Evolutionary conservation across 1,139 yeast genomes (phyloP).

Genomic region (Diutina mesorugosa): DNA sequence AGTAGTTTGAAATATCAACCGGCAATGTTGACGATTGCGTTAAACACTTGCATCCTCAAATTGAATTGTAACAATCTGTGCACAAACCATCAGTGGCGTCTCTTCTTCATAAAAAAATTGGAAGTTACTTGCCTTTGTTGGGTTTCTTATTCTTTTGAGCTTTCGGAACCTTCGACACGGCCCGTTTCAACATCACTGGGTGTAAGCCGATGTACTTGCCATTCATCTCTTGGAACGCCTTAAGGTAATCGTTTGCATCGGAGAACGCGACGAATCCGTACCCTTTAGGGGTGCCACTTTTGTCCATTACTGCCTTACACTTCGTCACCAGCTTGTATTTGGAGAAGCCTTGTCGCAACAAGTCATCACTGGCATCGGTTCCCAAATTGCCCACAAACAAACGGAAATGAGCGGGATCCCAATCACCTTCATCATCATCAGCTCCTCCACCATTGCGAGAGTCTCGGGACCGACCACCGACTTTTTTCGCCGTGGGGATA

Average conservation of each 20-base stretch:
- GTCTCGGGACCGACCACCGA: background rate
- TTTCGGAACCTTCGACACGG: conserved; percentile 30
- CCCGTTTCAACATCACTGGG: conserved; percentile 60
- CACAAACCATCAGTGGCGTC: no score
- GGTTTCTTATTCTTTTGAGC: background rate
- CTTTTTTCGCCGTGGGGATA: background rate
- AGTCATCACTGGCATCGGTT: conserved; percentile 48
- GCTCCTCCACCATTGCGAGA: background rate
- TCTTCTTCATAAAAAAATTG: no score
- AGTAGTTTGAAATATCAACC: no score
- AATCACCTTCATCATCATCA: conserved; percentile 20
- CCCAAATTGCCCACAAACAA: conserved; percentile 69
- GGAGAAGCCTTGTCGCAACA: conserved; percentile 37
- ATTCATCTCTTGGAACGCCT: conserved; percentile 64
- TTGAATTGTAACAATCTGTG: no score
- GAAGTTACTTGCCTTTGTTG: background rate
- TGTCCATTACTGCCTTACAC: conserved; percentile 42
- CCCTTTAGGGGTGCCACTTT: conserved; percentile 39
- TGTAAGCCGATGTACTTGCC: conserved; percentile 66
- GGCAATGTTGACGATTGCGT: no score
- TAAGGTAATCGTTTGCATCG: conserved; percentile 48
- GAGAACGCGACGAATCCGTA: conserved; percentile 61
- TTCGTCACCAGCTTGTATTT: conserved; percentile 38
- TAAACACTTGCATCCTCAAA: no score
- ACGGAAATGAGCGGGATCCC: conserved; percentile 61